phyloP scores from a whole-genome alignment of 169 alveolate species.

The Theileria orientalis region DNA sequence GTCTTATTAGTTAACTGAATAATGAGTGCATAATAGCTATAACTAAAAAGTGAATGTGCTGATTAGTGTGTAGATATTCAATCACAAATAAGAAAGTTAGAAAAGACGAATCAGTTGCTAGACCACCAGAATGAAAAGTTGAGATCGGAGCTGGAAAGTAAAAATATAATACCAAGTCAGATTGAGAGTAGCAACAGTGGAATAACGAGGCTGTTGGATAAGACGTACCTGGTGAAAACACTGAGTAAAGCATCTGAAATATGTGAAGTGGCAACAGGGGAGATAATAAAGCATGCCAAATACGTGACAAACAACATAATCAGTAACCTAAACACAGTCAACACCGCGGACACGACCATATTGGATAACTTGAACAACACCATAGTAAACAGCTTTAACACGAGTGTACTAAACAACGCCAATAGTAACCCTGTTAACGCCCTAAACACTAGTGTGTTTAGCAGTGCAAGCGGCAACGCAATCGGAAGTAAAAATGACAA shows the following conservation, averaged over 20 bases:
- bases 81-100: constrained; percentile 25
- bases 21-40: not conserved
- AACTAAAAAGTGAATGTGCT: not conserved
- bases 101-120: constrained; percentile 30
- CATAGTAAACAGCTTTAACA: too few species aligned
- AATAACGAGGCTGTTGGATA: not conserved
- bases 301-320: not conserved
- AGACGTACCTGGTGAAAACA: not conserved
- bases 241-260: constrained; percentile 5
- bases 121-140: constrained; percentile 26
- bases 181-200: too few species aligned
- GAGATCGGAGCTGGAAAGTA: constrained; percentile 13
- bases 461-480: too few species aligned
- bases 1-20: not conserved
- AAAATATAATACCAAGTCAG: not conserved
- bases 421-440: too few species aligned
- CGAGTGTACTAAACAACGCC: too few species aligned
- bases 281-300: constrained; percentile 17
- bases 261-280: constrained; percentile 38
- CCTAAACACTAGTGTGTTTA: too few species aligned
- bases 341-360: not conserved
- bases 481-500: too few species aligned
- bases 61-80: constrained; percentile 3
- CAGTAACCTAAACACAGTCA: not conserved
- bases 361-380: too few species aligned